Evolutionary conservation across 495 filamentous ascomycete genomes (phyloP), one percentile per base, ranked within the genome.

Genomic region (Tuber microsphaerosporum): DNA sequence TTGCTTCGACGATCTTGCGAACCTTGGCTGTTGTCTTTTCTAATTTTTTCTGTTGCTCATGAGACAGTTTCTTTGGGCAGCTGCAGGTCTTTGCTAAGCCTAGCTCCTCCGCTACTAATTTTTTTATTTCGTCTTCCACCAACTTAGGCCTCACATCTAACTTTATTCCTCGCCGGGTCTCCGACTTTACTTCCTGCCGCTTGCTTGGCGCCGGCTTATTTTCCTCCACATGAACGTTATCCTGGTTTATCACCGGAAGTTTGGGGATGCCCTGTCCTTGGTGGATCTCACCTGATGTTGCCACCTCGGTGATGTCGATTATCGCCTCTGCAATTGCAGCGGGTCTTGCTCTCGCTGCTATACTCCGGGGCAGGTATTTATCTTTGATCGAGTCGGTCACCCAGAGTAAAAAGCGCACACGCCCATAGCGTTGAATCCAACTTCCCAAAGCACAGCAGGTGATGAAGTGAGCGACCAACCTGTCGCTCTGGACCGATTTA

Each of bases 361-460:
- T 73, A 2, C 81, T 84, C 42, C 87, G 87, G 1, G 93, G 92
- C 5, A 90, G 48, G 9, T 87, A 61, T 2, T 72, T 19, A 1
- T 79, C 75, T 70, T 86, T 88, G 37, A 92, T 90, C 0, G 83
- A 76, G 44, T 87, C 81, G 0, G 84, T 81, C 8, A 88, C 71
- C 87, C 91, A 91, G 43, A 92, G 77, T 5, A 97, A 84, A 84
- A 94, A 88, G 71, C 93, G 88, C 14, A 94, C 90, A 10, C 88
- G 87, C 12, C 93, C 90, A 76, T 89, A 90, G 26, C 81, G 84
- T 69, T 92, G 90, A 73, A 91, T 89, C 26, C 87, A 81, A 26
- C 83, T 78, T 6, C 85, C 84, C 69, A 88, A 84, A 37, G 85
- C 78, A 41, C 73, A 75, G 34, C 74, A 72, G 20, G 75, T 73